Evolutionary conservation across 2,329 filamentous ascomycete species (phyloP).

Genomic region (Colletotrichum camelliae): DNA sequence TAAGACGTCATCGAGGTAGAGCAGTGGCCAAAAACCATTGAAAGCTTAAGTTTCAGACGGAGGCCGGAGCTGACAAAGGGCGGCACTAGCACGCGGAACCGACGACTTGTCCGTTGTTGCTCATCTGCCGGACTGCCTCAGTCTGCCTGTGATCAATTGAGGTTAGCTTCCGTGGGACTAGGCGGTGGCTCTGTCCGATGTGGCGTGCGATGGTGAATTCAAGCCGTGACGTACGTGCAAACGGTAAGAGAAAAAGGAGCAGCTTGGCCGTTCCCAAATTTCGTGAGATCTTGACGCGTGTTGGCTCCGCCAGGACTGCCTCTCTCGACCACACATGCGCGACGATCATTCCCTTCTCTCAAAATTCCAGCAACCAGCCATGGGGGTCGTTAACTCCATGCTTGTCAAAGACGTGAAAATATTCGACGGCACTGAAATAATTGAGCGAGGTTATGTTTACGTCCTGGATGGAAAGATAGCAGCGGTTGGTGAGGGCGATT

Average conservation of each 20-base stretch:
- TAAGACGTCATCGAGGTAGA: not conserved
- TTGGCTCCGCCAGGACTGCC: not conserved
- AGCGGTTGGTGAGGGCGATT: constrained; percentile 19
- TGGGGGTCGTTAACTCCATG: not conserved
- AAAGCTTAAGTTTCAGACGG: not conserved
- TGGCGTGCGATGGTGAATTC: not conserved
- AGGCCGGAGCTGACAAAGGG: not conserved
- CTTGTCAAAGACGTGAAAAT: constrained; percentile 38
- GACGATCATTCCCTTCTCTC: not conserved
- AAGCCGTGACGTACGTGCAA: not conserved
- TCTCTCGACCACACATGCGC: not conserved
- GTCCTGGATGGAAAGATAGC: constrained; percentile 46
- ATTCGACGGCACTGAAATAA: constrained; percentile 48
- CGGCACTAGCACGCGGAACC: not conserved
- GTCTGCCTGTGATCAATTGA: not conserved
- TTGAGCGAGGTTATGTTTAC: constrained; percentile 43
- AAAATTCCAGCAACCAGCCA: not conserved
- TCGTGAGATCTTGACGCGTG: not conserved
- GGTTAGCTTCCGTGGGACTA: not conserved
- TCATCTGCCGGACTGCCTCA: not conserved
- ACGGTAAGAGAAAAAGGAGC: not conserved
- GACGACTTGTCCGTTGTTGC: not conserved
- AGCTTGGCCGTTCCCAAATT: not conserved
- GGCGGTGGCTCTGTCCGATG: not conserved
- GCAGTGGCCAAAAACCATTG: not conserved